Evolutionary conservation across 108 stramenopile species (phyloP), one percentile per base, ranked within the genome.

Genomic region (Fragilariopsis cylindrus): DNA sequence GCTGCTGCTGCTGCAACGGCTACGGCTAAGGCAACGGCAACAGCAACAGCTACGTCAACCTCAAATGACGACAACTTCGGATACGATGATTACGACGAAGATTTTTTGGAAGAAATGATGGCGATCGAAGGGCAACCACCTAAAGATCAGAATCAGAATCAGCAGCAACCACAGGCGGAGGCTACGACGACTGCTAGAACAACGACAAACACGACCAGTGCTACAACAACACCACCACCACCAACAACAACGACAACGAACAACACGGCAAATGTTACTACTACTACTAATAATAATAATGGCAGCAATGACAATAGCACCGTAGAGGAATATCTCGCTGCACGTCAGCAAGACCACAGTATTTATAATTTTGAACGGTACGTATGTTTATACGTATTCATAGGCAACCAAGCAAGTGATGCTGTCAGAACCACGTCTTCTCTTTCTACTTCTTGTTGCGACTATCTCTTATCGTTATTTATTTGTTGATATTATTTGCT

Each of bases 311-410:
- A 21, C 42, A 8, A 6, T 46, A 52, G 19, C 19, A 71, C 45
- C 16, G 57, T 71, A 3, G 57, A 56, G 50, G 70, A 57, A 16
- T 56, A 56, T 60, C 56, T 60, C 8, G 58, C 57, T 6, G 72
- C 58, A 0, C 57, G 57, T 6, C 9, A 48, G 9, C 11, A 48
- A 40, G 74, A 75, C 41, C 43, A 68, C 49, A 44, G 50, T 50
- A 56, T 76, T 15, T 76, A 71, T 45, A 43, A 41, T 62, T 76
- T 76, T 49, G 76, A 76, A 71, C 56, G 76, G 76, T 76, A 57
- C 12, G 76, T 76, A 5, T 15, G 9, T 52, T 52, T 9, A 52
- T 13, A 13, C 13, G 50, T 9, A 52, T 52, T 13, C 1, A 52
- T 13, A 13, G 12, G 50, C 9, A 52, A 52, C 50, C 13, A 9